phyloP scores from a whole-genome alignment of 345 rosid species.

The Psidium guajava region DNA sequence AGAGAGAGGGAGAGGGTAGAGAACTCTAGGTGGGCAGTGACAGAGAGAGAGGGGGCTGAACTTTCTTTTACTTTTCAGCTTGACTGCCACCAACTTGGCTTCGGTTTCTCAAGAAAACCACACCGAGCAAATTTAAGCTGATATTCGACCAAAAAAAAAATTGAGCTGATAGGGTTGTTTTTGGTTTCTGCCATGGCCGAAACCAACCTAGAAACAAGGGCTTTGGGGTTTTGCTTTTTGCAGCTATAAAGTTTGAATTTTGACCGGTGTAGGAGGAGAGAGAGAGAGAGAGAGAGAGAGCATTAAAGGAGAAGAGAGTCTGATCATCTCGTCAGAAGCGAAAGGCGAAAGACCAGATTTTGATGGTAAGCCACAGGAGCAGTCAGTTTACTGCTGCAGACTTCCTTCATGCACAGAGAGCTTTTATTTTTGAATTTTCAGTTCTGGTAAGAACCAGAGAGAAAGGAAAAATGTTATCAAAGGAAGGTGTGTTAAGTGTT shows the following conservation, averaged over 20 bases:
- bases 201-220: background rate
- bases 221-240: background rate
- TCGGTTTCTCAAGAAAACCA: background rate
- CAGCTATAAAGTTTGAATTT: background rate
- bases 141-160: background rate
- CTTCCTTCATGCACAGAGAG: background rate
- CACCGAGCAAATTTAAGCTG: background rate
- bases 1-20: background rate
- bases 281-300: background rate
- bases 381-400: background rate
- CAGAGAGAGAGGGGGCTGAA: background rate
- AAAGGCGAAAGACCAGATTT: background rate
- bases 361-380: background rate
- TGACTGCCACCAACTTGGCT: background rate
- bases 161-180: background rate
- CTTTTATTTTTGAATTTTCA: background rate
- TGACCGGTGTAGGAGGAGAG: background rate
- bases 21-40: background rate
- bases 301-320: background rate
- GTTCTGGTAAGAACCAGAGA: background rate
- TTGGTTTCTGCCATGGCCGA: background rate
- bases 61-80: background rate
- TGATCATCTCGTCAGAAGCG: background rate
- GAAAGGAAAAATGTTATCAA: background rate
- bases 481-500: background rate